These are phyloP conservation scores for Puccinia hordei DNA, from an alignment of 1,284 basidiomycete species.

Conservation along the genomic window DNA sequence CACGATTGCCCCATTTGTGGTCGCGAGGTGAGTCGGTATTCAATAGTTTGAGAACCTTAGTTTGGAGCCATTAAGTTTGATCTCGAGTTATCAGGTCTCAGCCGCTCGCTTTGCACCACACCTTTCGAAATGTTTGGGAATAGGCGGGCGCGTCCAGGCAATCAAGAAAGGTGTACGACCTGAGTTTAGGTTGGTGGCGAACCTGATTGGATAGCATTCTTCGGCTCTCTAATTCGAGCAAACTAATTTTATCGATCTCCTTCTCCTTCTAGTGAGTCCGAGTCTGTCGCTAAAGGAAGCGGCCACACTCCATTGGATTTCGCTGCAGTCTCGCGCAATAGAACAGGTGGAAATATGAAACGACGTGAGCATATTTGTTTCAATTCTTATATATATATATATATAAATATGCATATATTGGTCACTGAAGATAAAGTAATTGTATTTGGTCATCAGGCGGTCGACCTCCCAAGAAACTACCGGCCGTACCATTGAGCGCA, in stretches of 20 bases:
- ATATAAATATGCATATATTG: no score
- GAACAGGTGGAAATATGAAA: slow-evolving; percentile 26
- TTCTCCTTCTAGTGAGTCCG: slow-evolving; percentile 4
- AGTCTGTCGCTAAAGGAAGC: slow-evolving; percentile 13
- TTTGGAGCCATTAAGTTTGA: neutral
- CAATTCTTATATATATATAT: neutral
- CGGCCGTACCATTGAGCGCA: slow-evolving; percentile 10
- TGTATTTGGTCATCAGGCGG: slow-evolving; percentile 11
- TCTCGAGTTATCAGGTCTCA: slow-evolving; percentile 22
- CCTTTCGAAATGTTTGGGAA: slow-evolving; percentile 41
- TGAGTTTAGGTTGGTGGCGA: slow-evolving; percentile 14
- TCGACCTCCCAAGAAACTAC: slow-evolving; percentile 33
- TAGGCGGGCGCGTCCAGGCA: slow-evolving; percentile 36
- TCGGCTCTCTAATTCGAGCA: neutral
- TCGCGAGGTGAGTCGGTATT: slow-evolving; percentile 11
- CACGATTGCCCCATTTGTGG: slow-evolving; percentile 41
- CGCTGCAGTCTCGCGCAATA: neutral
- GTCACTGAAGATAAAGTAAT: neutral
- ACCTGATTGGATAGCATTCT: neutral
- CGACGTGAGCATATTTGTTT: slow-evolving; percentile 17
- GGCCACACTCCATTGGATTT: slow-evolving; percentile 3
- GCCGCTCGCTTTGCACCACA: slow-evolving; percentile 48
- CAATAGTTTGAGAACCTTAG: neutral
- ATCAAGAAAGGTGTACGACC: slow-evolving; percentile 19
- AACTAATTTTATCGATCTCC: neutral